Conservation (phyloP, 768 basidiomycete genomes). For the Macrolepiota albuminosa region DNA sequence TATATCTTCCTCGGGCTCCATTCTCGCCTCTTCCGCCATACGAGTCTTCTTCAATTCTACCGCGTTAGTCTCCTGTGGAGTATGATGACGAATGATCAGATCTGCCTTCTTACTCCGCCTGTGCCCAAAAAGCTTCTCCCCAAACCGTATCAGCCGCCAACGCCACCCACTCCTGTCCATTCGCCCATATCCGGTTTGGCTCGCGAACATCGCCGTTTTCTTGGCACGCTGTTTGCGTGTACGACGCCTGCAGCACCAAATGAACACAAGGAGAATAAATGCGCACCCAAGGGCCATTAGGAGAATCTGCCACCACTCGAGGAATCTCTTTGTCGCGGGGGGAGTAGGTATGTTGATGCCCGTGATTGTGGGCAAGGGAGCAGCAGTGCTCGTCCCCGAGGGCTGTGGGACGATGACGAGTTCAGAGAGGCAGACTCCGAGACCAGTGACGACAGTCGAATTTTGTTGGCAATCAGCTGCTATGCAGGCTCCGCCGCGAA, state of each 20-base stretch:
- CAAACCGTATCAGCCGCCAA: constrained; percentile 48
- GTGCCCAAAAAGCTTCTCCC: constrained; percentile 57
- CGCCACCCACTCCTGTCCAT: constrained; percentile 40
- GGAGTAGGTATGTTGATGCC: constrained; percentile 49
- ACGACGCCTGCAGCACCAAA: constrained; percentile 66
- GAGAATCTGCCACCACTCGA: constrained; percentile 82
- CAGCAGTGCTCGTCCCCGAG: constrained; percentile 39
- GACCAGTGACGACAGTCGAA: constrained; percentile 54
- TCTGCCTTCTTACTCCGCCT: constrained; percentile 13
- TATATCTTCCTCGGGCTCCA: constrained; percentile 18
- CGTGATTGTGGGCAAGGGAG: constrained; percentile 49
- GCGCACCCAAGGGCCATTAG: constrained; percentile 78
- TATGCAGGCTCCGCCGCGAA: constrained; percentile 47
- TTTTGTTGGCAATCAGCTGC: constrained; percentile 53
- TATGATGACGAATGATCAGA: constrained; percentile 5
- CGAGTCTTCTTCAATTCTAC: constrained; percentile 14
- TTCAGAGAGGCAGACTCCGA: constrained; percentile 77
- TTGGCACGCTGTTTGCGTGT: constrained; percentile 65
- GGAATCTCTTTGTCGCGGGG: constrained; percentile 23
- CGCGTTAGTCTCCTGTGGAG: constrained; percentile 10
- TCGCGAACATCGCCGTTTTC: constrained; percentile 59
- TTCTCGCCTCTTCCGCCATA: constrained; percentile 19
- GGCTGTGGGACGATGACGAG: constrained; percentile 50
- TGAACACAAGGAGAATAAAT: constrained; percentile 65
- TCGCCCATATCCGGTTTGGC: constrained; percentile 32